A percentile compares a stretch with the other conserved stretches of the same genome.
Conservation (phyloP, 352 stramenopile genomes). For the Globisporangium yorkense region DNA sequence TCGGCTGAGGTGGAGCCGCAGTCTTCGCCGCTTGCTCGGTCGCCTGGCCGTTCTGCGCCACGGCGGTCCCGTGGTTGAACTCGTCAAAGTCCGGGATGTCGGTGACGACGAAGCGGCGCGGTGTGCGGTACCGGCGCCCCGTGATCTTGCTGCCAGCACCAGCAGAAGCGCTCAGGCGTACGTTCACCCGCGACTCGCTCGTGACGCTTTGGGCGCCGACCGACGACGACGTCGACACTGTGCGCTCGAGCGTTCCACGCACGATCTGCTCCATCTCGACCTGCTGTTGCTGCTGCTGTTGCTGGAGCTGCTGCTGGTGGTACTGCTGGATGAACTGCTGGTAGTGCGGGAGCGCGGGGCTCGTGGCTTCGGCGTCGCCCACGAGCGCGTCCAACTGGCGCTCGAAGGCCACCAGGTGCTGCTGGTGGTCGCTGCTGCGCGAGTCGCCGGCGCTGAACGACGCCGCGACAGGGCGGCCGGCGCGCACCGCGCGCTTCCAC, state of each 20-base stretch:
- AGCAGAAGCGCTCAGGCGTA: neutral
- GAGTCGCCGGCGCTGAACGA: slow-evolving; percentile 20
- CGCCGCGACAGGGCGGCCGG: slow-evolving; percentile 10
- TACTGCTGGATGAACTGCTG: neutral
- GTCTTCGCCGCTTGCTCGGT: slow-evolving; percentile 1
- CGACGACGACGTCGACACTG: slow-evolving; percentile 9
- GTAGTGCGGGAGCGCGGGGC: neutral
- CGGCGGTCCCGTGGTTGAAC: slow-evolving; percentile 5
- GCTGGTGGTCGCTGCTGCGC: slow-evolving; percentile 6
- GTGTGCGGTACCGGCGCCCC: slow-evolving; percentile 44
- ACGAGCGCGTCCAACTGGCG: slow-evolving; percentile 12
- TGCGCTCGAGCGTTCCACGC: slow-evolving; percentile 8
- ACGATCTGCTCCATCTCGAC: slow-evolving; percentile 4
- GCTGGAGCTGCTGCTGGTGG: neutral
- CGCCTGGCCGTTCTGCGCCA: slow-evolving; percentile 3
- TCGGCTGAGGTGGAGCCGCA: slow-evolving; percentile 1
- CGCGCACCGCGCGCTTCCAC: slow-evolving; percentile 4
- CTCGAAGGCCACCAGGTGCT: slow-evolving; percentile 12
- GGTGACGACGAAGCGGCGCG: slow-evolving; percentile 66
- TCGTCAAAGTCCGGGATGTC: slow-evolving; percentile 53
- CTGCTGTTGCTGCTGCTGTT: slow-evolving; percentile 4
- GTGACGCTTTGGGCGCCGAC: slow-evolving; percentile 4
- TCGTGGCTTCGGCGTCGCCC: slow-evolving; percentile 4
- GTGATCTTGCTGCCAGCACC: slow-evolving; percentile 33
- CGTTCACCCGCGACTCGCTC: slow-evolving; percentile 1